These are phyloP conservation scores for Mollisia scopiformis DNA, from an alignment of 2,329 filamentous ascomycete genomes.

Conservation along the genomic window DNA sequence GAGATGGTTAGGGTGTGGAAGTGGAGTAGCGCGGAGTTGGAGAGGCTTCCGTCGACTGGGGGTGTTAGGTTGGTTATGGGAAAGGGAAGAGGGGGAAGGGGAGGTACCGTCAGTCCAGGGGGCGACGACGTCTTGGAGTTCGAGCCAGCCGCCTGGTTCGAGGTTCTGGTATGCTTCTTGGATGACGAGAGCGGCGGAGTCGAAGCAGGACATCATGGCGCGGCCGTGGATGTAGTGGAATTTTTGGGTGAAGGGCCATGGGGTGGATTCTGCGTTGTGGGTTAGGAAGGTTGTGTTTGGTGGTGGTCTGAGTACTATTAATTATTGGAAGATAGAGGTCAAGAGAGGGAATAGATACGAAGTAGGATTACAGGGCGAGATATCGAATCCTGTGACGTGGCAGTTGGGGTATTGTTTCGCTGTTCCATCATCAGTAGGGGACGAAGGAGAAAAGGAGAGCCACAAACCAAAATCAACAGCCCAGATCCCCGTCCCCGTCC, in stretches of 20 bases:
- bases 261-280: constrained; percentile 50
- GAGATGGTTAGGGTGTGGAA: constrained; percentile 5
- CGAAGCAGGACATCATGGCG: constrained; percentile 11
- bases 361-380: constrained; percentile 5
- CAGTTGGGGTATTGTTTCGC: constrained; percentile 29
- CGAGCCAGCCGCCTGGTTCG: constrained; percentile 5
- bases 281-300: constrained; percentile 64
- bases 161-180: not conserved
- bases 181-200: not conserved
- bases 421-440: constrained; percentile 5
- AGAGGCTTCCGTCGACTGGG: not conserved
- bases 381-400: constrained; percentile 33
- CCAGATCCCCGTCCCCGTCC: too few species aligned
- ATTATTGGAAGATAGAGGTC: not conserved
- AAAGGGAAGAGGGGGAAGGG: not conserved
- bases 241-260: constrained; percentile 28
- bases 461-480: constrained; percentile 37
- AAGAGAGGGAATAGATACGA: not conserved
- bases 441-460: too few species aligned
- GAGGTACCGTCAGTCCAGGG: not conserved
- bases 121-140: constrained; percentile 7
- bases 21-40: not conserved
- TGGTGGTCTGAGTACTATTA: constrained; percentile 46
- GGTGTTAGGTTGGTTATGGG: not conserved
- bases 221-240: constrained; percentile 29